Evolutionary conservation across 331 rosid genomes (phyloP), one percentile per base, ranked within the genome.

Genomic region (Pyracantha coccinea): DNA sequence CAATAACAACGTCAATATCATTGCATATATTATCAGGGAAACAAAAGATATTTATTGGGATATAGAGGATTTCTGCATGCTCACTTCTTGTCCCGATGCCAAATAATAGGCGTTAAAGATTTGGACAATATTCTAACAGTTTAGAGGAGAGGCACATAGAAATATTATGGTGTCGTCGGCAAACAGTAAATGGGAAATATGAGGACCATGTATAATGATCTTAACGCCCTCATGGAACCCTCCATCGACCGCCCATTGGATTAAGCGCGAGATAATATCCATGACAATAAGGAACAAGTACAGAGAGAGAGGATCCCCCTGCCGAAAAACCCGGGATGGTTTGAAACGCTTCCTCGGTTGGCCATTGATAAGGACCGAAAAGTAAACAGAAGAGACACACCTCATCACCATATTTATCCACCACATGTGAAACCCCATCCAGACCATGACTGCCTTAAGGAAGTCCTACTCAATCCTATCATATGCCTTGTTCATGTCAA

Each of bases 191-290:
- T 45, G 0, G 19, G 19, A 45, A 14, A 45, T 0, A 45, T 0
- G 0, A 45, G 6, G 7, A 4, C 2, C 53, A 14, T 45, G 7
- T 1, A 45, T 45, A 45, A 1, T 45, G 2, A 45, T 45, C 19
- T 45, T 1, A 45, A 5, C 7, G 2, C 53, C 19, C 19, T 45
- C 0, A 45, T 14, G 19, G 3, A 45, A 45, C 53, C 53, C 0
- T 14, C 0, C 0, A 2, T 45, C 19, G 0, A 45, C 19, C 1
- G 0, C 3, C 19, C 16, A 0, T 5, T 45, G 0, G 53, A 45
- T 14, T 4, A 5, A 7, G 19, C 1, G 0, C 3, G 0, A 45
- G 2, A 45, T 7, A 14, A 45, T 7, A 14, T 14, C 0, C 6
- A 0, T 14, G 7, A 45, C 19, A 45, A 45, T 45, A 45, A 45